Percentiles rank a stretch among this genome's conserved stretches.
phyloP scores from a whole-genome alignment of 257 asterid genomes.

The Buddleja alternifolia region DNA sequence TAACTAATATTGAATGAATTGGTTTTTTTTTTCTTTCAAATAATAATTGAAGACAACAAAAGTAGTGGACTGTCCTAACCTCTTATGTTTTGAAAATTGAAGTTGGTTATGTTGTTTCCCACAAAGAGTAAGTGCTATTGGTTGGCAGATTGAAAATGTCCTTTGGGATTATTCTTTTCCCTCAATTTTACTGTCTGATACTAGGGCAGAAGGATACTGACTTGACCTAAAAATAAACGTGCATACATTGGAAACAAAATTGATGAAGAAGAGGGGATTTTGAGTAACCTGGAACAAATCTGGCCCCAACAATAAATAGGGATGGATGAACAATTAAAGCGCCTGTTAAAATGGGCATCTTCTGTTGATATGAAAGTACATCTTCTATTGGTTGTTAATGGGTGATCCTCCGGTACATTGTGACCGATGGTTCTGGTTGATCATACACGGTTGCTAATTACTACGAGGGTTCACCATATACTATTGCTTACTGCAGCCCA shows the following conservation, averaged over 20 bases:
- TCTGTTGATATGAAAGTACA: background rate
- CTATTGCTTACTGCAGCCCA: too few species aligned
- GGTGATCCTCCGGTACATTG: too few species aligned
- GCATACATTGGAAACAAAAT: background rate
- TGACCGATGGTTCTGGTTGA: too few species aligned
- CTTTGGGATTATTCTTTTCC: slow-evolving; percentile 4
- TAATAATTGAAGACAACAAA: slow-evolving; percentile 20
- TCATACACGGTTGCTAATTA: too few species aligned
- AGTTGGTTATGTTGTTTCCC: background rate
- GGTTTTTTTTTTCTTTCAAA: too few species aligned
- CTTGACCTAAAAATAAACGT: background rate
- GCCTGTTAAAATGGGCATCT: background rate
- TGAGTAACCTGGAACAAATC: background rate
- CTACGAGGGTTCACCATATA: too few species aligned
- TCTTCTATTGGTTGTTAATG: background rate
- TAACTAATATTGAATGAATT: too few species aligned
- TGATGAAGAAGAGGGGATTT: background rate
- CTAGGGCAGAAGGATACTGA: background rate
- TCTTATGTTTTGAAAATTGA: background rate
- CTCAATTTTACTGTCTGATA: background rate
- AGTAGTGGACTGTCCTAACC: background rate
- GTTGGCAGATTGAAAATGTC: slow-evolving; percentile 11
- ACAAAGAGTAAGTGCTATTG: slow-evolving; percentile 6
- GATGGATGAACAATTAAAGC: background rate
- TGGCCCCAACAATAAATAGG: background rate